Evolutionary conservation across 495 filamentous ascomycete genomes (phyloP).

Genomic region (Bryoglossum gracile): DNA sequence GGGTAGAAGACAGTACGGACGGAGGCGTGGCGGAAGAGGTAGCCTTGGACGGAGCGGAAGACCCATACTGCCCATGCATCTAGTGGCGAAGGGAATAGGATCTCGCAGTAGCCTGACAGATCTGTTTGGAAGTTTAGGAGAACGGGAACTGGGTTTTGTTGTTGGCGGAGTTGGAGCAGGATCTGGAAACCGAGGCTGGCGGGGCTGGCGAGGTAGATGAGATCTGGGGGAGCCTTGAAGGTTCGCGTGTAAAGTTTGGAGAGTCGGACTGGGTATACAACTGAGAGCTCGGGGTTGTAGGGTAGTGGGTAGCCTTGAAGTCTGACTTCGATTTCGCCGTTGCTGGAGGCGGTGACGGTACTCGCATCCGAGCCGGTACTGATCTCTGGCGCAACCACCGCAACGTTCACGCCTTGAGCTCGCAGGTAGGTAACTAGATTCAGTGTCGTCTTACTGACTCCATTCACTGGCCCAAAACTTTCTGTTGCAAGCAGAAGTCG

Average conservation of each 20-base stretch:
- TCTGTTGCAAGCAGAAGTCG: slow-evolving; percentile 55
- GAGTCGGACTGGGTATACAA: slow-evolving; percentile 56
- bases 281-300: slow-evolving; percentile 55
- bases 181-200: slow-evolving; percentile 59
- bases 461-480: slow-evolving; percentile 59
- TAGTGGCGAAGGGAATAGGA: slow-evolving; percentile 52
- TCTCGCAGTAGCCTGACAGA: slow-evolving; percentile 52
- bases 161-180: slow-evolving; percentile 49
- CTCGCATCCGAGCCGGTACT: slow-evolving; percentile 17
- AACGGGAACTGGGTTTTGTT: slow-evolving; percentile 37
- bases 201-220: slow-evolving; percentile 58
- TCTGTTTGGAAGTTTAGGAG: slow-evolving; percentile 62
- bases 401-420: slow-evolving; percentile 46
- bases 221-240: slow-evolving; percentile 40
- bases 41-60: slow-evolving; percentile 48
- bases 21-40: slow-evolving; percentile 47
- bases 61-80: slow-evolving; percentile 47
- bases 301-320: slow-evolving; percentile 54
- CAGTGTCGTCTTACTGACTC: slow-evolving; percentile 55
- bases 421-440: slow-evolving; percentile 55
- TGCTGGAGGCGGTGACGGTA: slow-evolving; percentile 11
- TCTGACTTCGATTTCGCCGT: slow-evolving; percentile 38
- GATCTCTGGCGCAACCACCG: slow-evolving; percentile 47
- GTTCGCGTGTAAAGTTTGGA: slow-evolving; percentile 44
- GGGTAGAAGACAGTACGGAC: slow-evolving; percentile 58